These are phyloP conservation scores for Melastoma malabathricum DNA, from an alignment of 345 rosid species.

Conservation along the genomic window DNA sequence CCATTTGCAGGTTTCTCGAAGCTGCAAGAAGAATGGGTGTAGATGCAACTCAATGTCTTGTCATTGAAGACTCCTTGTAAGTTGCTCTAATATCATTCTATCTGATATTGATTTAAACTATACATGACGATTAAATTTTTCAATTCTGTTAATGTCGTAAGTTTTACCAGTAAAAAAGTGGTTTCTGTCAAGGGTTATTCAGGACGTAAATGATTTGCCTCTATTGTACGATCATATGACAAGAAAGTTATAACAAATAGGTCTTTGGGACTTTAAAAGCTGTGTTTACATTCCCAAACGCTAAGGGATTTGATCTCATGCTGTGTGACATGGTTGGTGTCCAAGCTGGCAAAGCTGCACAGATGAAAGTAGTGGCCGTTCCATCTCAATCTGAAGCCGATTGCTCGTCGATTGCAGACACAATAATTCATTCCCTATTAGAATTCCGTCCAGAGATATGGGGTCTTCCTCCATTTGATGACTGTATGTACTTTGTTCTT, in stretches of 20 bases:
- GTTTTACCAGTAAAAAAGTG: no score
- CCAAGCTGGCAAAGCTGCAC: conserved; percentile 29
- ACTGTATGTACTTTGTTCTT: conserved; percentile 14
- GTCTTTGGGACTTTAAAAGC: background rate
- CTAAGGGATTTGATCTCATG: background rate
- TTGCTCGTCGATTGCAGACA: conserved; percentile 21
- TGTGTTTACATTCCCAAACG: background rate
- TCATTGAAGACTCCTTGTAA: conserved; percentile 37
- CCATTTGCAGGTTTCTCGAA: conserved; percentile 21
- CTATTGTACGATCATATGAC: no score
- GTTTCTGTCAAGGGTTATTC: no score
- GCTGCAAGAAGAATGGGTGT: conserved; percentile 27
- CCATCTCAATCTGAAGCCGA: conserved; percentile 29
- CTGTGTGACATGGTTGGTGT: conserved; percentile 25
- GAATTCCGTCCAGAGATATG: conserved; percentile 27
- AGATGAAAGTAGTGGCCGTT: conserved; percentile 30
- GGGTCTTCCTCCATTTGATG: conserved; percentile 33
- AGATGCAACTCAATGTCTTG: conserved; percentile 24
- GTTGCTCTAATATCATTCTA: conserved; percentile 4
- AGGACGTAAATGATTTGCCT: no score
- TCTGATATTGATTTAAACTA: background rate
- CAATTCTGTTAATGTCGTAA: background rate
- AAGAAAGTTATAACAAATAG: no score
- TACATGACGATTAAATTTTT: background rate
- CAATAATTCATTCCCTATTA: conserved; percentile 23